phyloP scores from a whole-genome alignment of 176 grass and related monocot species.

The Rhipidocladum racemiflorum region DNA sequence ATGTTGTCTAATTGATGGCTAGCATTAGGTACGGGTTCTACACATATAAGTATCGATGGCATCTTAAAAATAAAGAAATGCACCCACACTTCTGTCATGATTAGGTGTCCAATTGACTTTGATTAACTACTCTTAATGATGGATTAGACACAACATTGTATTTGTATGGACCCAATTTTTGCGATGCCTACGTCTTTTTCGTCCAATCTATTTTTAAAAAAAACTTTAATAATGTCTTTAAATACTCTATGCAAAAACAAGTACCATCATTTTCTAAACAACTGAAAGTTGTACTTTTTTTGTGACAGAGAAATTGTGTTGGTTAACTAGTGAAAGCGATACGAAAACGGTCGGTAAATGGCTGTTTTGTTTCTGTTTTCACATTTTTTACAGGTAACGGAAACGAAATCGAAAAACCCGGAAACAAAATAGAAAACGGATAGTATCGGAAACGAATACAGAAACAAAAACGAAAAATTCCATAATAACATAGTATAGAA shows the following conservation, averaged over 20 bases:
- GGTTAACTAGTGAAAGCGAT: too few species aligned
- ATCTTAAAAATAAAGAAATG: constrained; percentile 18
- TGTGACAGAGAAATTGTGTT: background rate
- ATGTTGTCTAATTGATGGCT: background rate
- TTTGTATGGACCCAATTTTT: background rate
- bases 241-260: background rate
- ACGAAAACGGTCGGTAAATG: too few species aligned
- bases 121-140: background rate
- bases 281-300: too few species aligned
- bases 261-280: background rate
- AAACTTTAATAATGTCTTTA: background rate
- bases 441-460: too few species aligned
- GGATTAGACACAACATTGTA: constrained; percentile 23
- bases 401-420: too few species aligned
- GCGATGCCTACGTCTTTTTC: background rate
- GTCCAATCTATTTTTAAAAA: background rate
- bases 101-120: background rate
- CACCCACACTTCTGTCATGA: constrained; percentile 27
- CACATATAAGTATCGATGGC: background rate
- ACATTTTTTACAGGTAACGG: too few species aligned
- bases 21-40: background rate
- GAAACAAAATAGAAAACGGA: too few species aligned
- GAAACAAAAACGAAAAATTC: too few species aligned
- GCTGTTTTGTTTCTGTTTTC: too few species aligned
- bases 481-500: too few species aligned